A percentile compares a stretch with the other conserved stretches of the same genome.
phyloP scores from a whole-genome alignment of 257 asterid species.

The Solanum appendiculatum region DNA sequence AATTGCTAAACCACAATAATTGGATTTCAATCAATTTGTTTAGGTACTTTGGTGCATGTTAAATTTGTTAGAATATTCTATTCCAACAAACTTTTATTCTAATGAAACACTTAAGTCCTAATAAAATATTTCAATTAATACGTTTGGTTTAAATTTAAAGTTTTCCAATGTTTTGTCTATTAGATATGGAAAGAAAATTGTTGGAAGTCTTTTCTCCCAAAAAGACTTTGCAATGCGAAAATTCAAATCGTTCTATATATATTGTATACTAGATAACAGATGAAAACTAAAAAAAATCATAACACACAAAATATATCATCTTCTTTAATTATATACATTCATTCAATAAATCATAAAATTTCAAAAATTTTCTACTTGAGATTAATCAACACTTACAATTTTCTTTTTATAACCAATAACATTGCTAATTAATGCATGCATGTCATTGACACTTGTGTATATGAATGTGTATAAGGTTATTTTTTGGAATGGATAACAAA shows the following conservation, averaged over 20 bases:
- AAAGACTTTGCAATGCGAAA: fast-evolving
- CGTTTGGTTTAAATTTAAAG: no score
- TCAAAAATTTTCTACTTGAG: no score
- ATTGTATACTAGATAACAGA: neutral
- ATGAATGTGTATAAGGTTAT: neutral
- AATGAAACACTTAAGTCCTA: no score
- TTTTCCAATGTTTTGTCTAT: no score
- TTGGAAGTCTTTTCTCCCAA: neutral
- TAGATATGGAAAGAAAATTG: no score
- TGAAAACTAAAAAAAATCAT: no score
- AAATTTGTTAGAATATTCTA: no score
- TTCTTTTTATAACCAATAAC: neutral
- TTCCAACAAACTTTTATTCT: no score
- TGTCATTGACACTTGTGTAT: neutral
- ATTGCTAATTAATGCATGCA: neutral
- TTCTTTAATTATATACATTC: neutral
- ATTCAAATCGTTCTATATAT: no score
- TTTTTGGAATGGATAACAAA: neutral
- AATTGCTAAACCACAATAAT: no score
- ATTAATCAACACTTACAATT: neutral
- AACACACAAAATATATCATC: no score
- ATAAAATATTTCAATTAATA: no score
- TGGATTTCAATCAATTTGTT: neutral
- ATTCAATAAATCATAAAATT: neutral
- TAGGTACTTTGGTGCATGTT: neutral